A percentile compares a stretch with the other conserved stretches of the same genome.
phyloP scores from a whole-genome alignment of 129 eudicot genomes.

The Cynara cardunculus region DNA sequence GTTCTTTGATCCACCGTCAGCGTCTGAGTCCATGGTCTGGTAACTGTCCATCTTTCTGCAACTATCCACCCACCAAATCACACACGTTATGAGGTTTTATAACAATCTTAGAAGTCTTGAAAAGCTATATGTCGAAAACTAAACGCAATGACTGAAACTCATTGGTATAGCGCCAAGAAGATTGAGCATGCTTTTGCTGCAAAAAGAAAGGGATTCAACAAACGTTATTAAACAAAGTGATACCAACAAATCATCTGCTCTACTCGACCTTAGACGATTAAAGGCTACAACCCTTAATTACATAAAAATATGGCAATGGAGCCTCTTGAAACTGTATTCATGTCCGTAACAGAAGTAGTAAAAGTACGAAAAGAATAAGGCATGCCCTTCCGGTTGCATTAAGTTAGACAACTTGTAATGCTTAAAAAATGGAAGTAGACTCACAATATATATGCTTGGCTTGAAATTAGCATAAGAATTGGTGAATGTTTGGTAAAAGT shows the following conservation, averaged over 20 bases:
- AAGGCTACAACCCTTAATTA: background rate
- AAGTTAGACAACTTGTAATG: background rate
- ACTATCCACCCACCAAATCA: conserved; percentile 4
- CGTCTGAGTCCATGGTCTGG: conserved; percentile 23
- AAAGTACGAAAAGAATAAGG: background rate
- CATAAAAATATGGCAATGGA: background rate
- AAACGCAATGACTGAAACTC: conserved; percentile 2
- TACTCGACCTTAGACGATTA: background rate
- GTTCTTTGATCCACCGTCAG: conserved; percentile 39
- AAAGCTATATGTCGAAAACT: conserved; percentile 8
- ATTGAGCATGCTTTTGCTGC: conserved; percentile 5
- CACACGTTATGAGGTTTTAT: background rate
- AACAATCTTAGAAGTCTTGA: background rate
- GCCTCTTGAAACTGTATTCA: background rate
- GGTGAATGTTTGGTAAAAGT: conserved; percentile 16
- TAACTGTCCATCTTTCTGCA: conserved; percentile 42
- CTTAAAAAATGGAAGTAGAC: conserved; percentile 10
- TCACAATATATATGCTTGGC: conserved; percentile 24
- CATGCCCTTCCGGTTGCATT: background rate
- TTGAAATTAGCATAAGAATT: conserved; percentile 23
- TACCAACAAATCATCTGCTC: background rate
- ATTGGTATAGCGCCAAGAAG: background rate
- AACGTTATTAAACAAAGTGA: background rate
- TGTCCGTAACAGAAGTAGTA: background rate
- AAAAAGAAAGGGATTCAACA: background rate